Evolutionary conservation across 176 grass and related monocot species (phyloP), one percentile per base, ranked within the genome.

Genomic region (Musa acuminata): DNA sequence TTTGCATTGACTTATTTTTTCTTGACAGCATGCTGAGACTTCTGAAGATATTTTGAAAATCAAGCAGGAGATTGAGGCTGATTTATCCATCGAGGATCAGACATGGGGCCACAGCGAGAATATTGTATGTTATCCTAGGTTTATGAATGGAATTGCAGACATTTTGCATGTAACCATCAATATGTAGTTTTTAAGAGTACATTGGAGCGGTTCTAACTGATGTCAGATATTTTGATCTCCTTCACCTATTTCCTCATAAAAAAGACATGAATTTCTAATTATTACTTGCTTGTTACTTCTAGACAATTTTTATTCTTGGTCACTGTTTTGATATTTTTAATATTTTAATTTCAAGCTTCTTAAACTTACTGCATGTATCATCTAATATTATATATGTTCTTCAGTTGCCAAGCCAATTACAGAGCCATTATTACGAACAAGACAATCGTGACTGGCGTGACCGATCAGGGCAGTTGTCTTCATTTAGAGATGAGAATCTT

Each of bases 391-490:
- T 72, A 66, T 17, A 57, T 26, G 24, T 69, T 84, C 52, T 72
- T 71, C 70, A 96, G 92, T 48, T 71, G 57, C 86, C 81, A 87
- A 21, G 52, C 48, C 92, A 79, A 80, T 14, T 78, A 14, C 78
- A 78, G 0, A 87, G 81, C 79, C 84, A 83, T 11, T 96, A 92
- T 82, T 71, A 80, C 59, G 89, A 92, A 80, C 80, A 87, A 65
- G 92, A 96, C 66, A 90, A 77, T 49, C 87, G 89, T 85, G 92
- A 96, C 68, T 96, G 92, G 92, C 92, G 85, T 79, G 78, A 78
- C 69, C 89, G 87, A 23, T 78, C 87, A 55, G 81, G 64, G 65
- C 85, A 80, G 74, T 69, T 72, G 13, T 63, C 83, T 14, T 20
- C 77, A 29, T 74, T 77, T 49, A 67, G 64, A 55, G 92, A 92